Evolutionary conservation across 768 basidiomycete genomes (phyloP).

Genomic region (Pisolithus orientalis): DNA sequence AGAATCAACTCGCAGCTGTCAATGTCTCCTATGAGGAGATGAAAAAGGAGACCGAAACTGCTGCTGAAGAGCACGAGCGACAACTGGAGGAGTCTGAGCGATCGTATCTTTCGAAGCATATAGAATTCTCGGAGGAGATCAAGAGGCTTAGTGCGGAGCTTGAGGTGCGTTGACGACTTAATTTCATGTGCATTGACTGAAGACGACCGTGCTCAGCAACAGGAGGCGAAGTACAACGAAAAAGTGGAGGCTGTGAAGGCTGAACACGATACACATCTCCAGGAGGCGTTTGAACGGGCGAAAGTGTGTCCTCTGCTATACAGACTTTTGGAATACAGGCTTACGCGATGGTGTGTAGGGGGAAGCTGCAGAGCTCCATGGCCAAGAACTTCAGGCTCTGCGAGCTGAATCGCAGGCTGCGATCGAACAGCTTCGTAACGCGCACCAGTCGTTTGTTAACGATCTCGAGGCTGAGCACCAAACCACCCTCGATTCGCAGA

Average conservation of each 20-base stretch:
- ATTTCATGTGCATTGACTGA: neutral
- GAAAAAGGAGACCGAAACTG: conserved; percentile 37
- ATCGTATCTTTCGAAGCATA: conserved; percentile 41
- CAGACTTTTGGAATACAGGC: neutral
- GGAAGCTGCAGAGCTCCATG: conserved; percentile 65
- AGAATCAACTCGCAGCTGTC: conserved; percentile 40
- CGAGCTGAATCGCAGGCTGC: conserved; percentile 60
- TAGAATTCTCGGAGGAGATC: conserved; percentile 50
- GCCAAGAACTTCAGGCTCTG: conserved; percentile 64
- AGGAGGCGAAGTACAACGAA: conserved; percentile 61
- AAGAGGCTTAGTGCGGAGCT: conserved; percentile 53
- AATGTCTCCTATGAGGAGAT: conserved; percentile 44
- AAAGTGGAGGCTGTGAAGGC: conserved; percentile 62
- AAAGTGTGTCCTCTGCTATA: conserved; percentile 44
- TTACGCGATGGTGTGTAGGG: conserved; percentile 34
- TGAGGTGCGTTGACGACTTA: conserved; percentile 40
- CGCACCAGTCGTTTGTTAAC: conserved; percentile 56
- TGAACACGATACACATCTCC: conserved; percentile 55
- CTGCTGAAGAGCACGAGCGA: conserved; percentile 40
- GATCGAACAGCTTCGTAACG: conserved; percentile 61
- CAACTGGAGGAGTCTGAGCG: conserved; percentile 50
- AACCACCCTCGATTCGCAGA: conserved; percentile 49
- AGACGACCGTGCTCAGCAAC: conserved; percentile 37
- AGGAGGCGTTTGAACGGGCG: conserved; percentile 70
- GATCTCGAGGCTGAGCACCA: conserved; percentile 60